A percentile compares a stretch with the other conserved stretches of the same genome.
phyloP scores from a whole-genome alignment of 202 grass and related monocot genomes.

The Sporobolus alterniflorus region DNA sequence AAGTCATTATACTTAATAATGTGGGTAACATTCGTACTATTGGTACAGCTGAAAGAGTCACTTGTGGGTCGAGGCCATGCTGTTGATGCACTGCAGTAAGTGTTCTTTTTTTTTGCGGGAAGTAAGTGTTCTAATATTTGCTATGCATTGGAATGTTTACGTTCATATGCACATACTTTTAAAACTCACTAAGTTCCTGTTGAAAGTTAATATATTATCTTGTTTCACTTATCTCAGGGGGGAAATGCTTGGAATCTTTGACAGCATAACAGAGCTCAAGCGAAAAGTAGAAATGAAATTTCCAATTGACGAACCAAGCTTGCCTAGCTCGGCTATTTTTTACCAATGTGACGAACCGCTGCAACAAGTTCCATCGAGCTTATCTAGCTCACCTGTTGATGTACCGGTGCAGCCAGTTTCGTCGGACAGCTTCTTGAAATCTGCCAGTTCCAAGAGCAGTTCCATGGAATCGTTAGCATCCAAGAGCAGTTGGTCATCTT shows the following conservation, averaged over 20 bases:
- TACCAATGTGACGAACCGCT: neutral
- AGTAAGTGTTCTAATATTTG: constrained; percentile 51
- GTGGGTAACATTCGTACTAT: constrained; percentile 7
- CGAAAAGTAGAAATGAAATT: constrained; percentile 42
- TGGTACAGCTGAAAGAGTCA: constrained; percentile 72
- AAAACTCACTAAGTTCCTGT: neutral
- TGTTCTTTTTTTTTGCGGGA: too few species aligned
- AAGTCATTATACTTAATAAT: neutral
- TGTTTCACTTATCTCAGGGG: constrained; percentile 38
- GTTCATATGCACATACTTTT: neutral
- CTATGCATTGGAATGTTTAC: neutral
- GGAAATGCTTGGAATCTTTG: constrained; percentile 71
- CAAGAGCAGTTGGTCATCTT: constrained; percentile 9
- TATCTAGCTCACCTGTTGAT: constrained; percentile 25
- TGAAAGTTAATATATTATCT: neutral
- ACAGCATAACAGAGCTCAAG: constrained; percentile 49
- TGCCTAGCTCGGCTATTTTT: constrained; percentile 5
- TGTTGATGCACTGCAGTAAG: constrained; percentile 80
- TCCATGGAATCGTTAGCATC: neutral
- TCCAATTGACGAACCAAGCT: constrained; percentile 26
- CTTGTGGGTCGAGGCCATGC: constrained; percentile 62
- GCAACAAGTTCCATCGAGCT: constrained; percentile 11
- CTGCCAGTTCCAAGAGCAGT: neutral
- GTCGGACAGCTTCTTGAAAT: neutral
- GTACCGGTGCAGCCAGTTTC: constrained; percentile 10